phyloP scores from a whole-genome alignment of 108 stramenopile genomes.

The Conticribra weissflogii region DNA sequence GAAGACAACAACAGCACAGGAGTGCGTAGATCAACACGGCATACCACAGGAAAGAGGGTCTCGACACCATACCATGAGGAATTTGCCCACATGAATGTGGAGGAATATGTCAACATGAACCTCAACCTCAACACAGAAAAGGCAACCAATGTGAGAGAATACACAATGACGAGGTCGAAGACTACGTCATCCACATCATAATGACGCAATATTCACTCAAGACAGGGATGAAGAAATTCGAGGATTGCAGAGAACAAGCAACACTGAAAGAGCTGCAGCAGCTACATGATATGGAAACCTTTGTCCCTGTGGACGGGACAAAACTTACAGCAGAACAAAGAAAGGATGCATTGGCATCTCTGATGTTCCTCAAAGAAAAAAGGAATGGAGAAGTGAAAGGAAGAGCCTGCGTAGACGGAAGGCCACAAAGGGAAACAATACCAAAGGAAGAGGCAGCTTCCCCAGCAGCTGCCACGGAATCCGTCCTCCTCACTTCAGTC shows the following conservation, averaged over 20 bases:
- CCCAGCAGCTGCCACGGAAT: conserved; percentile 6
- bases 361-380: conserved; percentile 16
- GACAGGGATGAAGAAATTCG: neutral
- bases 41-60: neutral
- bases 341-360: neutral
- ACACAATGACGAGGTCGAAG: too few relatives aligned
- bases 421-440: neutral
- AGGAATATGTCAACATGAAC: too few relatives aligned
- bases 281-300: neutral
- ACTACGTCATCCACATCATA: too few relatives aligned
- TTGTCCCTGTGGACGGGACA: neutral
- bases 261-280: conserved; percentile 6
- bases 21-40: neutral
- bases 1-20: neutral
- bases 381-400: conserved; percentile 5
- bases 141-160: too few relatives aligned
- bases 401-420: conserved; percentile 5
- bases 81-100: too few relatives aligned
- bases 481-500: neutral
- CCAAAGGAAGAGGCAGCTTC: conserved; percentile 4
- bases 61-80: too few relatives aligned
- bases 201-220: too few relatives aligned
- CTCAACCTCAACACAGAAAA: too few relatives aligned
- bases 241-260: neutral
- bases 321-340: neutral